Evolutionary conservation across 1,284 basidiomycete genomes (phyloP), one percentile per base, ranked within the genome.

Genomic region (Phaffia rhodozyma): DNA sequence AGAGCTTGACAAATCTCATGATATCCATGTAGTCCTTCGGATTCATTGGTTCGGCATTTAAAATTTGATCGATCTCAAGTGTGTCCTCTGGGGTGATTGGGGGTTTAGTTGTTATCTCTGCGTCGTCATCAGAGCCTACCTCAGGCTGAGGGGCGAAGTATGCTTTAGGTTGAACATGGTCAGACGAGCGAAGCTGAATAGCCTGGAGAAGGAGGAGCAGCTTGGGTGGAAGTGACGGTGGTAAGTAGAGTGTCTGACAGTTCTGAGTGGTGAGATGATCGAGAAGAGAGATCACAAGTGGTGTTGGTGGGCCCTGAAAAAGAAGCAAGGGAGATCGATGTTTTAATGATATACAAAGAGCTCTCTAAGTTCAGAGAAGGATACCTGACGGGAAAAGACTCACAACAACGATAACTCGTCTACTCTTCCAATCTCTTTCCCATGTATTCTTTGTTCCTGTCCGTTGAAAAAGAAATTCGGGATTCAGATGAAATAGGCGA

Each of bases 401-500:
- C 20, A 66, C 64, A 47, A 66, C 60, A 25, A 66, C 64, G 57
- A 66, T 58, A 55, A 66, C 60, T 16, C 60, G 49, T 25, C 59
- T 55, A 27, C 55, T 53, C 13, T 34, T 57, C 64, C 59, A 61
- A 16, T 61, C 55, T n/a, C 64, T 34, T 30, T 66, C 64, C 64
- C 64, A 66, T 5, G 60, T 66, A 38, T 49, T 54, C 55, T 34
- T 58, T 25, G 54, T 43, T 5, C 64, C 63, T 30, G 25, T 50
- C 0, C 60, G 58, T 43, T 43, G 5, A 43, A 16, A 43, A 11
- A 11, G 13, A 7, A 43, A 7, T 16, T 7, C 2, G 38, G 13
- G 16, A 16, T 43, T 16, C 38, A 43, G 38, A 43, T 43, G 16
- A 2, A 5, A 43, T 11, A 43, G 2, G 16, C 16, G 13, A 43